Conservation (phyloP, 2,329 filamentous ascomycete species). For the Epichloe festucae region DNA sequence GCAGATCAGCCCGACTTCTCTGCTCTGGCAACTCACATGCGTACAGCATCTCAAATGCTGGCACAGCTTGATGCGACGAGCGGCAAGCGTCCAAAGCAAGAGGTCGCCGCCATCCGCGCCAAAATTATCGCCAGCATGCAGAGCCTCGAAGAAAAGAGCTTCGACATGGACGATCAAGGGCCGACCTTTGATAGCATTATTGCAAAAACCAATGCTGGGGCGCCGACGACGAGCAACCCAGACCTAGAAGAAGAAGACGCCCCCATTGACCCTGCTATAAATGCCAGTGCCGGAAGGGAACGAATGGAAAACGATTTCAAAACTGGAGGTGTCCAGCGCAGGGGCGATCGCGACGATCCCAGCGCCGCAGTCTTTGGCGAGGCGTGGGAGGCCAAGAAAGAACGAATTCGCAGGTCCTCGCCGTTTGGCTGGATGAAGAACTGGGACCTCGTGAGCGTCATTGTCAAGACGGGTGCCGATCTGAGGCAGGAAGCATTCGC, state of each 20-base stretch:
- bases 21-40: conserved; percentile 75
- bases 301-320: conserved; percentile 86
- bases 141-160: conserved; percentile 72
- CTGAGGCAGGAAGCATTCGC: conserved; percentile 77
- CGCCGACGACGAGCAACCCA: conserved; percentile 24
- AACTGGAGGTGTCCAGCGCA: conserved; percentile 68
- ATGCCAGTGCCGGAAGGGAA: conserved; percentile 61
- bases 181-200: conserved; percentile 77
- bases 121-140: conserved; percentile 90
- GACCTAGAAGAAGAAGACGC: conserved; percentile 46
- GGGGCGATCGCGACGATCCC: conserved; percentile 73
- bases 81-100: conserved; percentile 64
- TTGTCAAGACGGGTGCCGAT: conserved; percentile 77
- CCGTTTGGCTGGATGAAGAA: conserved; percentile 85
- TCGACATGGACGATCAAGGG: conserved; percentile 58
- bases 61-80: conserved; percentile 71
- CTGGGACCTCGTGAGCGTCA: conserved; percentile 78
- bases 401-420: conserved; percentile 70
- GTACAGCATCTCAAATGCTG: conserved; percentile 76
- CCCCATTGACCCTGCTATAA: conserved; percentile 39
- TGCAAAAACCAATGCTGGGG: conserved; percentile 50
- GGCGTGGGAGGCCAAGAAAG: conserved; percentile 73
- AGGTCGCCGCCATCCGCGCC: conserved; percentile 71
- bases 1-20: conserved; percentile 68
- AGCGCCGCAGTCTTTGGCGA: conserved; percentile 79